Conservation (phyloP, 139 green algal species). For the Auxenochlorella pyrenoidosa region DNA sequence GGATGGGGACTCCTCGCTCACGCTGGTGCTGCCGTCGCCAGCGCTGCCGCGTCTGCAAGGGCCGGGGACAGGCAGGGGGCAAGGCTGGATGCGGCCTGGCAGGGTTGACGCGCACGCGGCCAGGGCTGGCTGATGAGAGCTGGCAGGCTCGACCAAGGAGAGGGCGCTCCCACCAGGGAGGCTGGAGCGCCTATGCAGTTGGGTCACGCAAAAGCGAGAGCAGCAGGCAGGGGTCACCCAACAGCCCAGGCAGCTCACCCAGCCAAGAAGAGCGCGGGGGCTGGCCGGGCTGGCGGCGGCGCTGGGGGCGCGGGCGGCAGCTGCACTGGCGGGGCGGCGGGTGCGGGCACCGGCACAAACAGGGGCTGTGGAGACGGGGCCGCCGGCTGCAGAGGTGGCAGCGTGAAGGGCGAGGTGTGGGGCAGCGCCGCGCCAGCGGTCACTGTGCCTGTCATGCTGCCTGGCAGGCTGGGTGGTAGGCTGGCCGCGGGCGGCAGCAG, state of each 20-base stretch:
- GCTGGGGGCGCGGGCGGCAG: not conserved
- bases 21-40: not conserved
- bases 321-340: not conserved
- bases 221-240: no score
- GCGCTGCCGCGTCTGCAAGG: no score
- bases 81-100: not conserved
- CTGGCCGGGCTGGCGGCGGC: no score
- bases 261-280: no score
- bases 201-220: no score
- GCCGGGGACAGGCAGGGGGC: not conserved
- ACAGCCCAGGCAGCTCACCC: no score
- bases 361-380: not conserved
- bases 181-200: no score
- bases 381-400: not conserved
- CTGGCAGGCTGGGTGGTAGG: not conserved
- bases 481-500: not conserved
- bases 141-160: no score
- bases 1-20: not conserved
- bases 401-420: not conserved
- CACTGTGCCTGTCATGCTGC: no score
- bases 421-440: not conserved
- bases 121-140: no score
- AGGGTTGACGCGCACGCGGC: not conserved
- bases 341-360: not conserved
- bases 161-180: no score